Percentiles rank a stretch among this genome's conserved stretches.
phyloP scores from a whole-genome alignment of 164 flowering plant genomes.

The Dillenia suffruticosa region DNA sequence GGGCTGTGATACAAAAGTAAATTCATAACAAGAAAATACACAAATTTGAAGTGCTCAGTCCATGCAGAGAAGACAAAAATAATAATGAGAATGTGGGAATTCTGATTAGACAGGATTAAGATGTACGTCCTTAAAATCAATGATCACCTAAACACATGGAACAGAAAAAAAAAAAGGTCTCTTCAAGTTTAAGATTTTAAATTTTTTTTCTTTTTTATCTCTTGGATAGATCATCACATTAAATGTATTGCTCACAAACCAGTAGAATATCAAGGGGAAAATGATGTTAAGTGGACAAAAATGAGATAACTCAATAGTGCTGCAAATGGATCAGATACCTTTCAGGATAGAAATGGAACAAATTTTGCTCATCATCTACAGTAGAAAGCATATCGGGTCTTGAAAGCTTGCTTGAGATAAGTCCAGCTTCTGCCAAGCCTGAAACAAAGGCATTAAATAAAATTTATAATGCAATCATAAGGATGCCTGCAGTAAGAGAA shows the following conservation, averaged over 20 bases:
- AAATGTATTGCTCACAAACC: not conserved
- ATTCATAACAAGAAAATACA: not conserved
- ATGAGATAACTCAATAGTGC: not conserved
- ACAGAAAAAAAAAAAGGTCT: not conserved
- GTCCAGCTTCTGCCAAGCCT: constrained; percentile 99
- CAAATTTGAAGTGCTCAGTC: not conserved
- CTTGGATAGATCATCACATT: too few relatives aligned
- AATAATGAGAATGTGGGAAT: not conserved
- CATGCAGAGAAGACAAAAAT: not conserved
- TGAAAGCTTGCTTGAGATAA: constrained; percentile 93
- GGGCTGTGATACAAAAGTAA: constrained; percentile 50
- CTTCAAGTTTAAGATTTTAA: not conserved
- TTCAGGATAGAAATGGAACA: constrained; percentile 71
- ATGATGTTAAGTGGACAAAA: not conserved
- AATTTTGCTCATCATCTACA: constrained; percentile 35
- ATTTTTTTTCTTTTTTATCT: not conserved
- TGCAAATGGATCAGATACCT: constrained; percentile 39
- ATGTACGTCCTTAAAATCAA: not conserved
- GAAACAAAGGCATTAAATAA: constrained; percentile 13
- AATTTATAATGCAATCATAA: not conserved
- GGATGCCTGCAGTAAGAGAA: not conserved
- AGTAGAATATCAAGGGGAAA: not conserved
- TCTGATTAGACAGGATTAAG: not conserved
- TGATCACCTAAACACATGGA: not conserved
- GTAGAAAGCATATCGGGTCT: constrained; percentile 50